Base-by-base conservation (phyloP, 177 flowering plant species). In the Vitis hybrid region DNA sequence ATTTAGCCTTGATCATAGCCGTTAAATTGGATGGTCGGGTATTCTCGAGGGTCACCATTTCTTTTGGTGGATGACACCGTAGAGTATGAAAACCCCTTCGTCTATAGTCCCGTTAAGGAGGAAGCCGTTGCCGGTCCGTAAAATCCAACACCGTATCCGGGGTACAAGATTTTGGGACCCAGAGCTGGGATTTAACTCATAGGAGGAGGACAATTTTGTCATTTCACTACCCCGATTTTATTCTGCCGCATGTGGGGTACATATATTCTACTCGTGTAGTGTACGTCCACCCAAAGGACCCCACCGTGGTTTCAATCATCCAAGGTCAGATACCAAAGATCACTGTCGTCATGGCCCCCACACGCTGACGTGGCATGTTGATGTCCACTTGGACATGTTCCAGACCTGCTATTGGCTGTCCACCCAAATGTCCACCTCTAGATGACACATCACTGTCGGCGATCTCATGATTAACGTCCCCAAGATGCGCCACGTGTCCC, bases 311-410 rank as follows among this genome's bases (percentile, higher is more conserved):
- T 24, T 8, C 47, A 8, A 2, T 12, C 33, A 20, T 22, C 63
- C 11, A 33, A 9, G 15, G 58, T 15, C 58, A 13, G 17, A 54
- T 3, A 3, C 1, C 2, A 4, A 54, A 54, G 17, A 17, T 38
- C 47, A 38, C 47, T 38, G 47, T 38, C 47, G 47, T 5, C 47
- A 38, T 38, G 47, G 47, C 8, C 47, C 15, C 17, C 58, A 54
- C 5, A 51, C 2, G 70, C 13, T 60, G 70, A 70, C 66, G 66
- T 70, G 70, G 60, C 73, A 59, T 15, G 7, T 28, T 14, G 74
- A 77, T 59, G 75, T 76, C 73, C 55, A 80, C 73, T 20, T 76
- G 75, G 75, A 78, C 80, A 82, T 80, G 83, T 82, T 74, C 67
- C 11, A 63, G 64, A 53, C 71, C 28, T 76, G 69, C 75, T 52